These are phyloP conservation scores for Ophiosphaerella korrae DNA, from an alignment of 2,329 filamentous ascomycete species.

Conservation along the genomic window DNA sequence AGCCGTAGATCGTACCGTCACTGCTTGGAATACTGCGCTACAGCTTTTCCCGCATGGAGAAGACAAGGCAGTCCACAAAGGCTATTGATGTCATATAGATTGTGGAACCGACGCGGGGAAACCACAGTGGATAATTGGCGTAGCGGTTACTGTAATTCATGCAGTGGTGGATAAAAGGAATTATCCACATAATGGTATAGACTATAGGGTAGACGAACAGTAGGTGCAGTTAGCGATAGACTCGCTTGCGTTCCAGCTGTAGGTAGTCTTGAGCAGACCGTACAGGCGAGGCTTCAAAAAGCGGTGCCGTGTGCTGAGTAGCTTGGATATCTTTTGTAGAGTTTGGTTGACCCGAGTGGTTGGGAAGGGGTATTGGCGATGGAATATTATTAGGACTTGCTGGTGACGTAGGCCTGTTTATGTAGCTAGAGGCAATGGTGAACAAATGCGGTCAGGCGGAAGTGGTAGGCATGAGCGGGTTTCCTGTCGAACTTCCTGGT, in stretches of 20 bases:
- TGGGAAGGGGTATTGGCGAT: background rate
- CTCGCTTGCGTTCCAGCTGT: slow-evolving; percentile 55
- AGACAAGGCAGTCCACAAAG: slow-evolving; percentile 69
- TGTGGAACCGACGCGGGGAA: slow-evolving; percentile 60
- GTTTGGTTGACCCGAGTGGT: too few relatives aligned
- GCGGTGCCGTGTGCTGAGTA: too few relatives aligned
- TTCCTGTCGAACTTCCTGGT: slow-evolving; percentile 6
- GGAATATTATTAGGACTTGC: background rate
- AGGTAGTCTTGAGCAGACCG: slow-evolving; percentile 15
- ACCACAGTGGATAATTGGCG: slow-evolving; percentile 60
- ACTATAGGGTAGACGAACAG: slow-evolving; percentile 78
- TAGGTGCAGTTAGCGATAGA: slow-evolving; percentile 70
- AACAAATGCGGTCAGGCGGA: slow-evolving; percentile 7
- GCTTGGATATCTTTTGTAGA: too few relatives aligned
- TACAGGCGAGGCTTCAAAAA: background rate
- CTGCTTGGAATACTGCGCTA: slow-evolving; percentile 63
- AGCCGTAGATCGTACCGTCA: slow-evolving; percentile 49
- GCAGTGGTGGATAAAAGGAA: slow-evolving; percentile 71
- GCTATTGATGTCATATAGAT: slow-evolving; percentile 69
- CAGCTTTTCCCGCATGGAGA: slow-evolving; percentile 71
- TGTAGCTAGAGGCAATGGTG: slow-evolving; percentile 11
- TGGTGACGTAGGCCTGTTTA: slow-evolving; percentile 1
- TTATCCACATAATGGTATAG: slow-evolving; percentile 73
- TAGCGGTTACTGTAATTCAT: slow-evolving; percentile 62
- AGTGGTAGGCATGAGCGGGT: background rate